phyloP scores from a whole-genome alignment of 257 asterid genomes.

The Ligustrum vulgare region DNA sequence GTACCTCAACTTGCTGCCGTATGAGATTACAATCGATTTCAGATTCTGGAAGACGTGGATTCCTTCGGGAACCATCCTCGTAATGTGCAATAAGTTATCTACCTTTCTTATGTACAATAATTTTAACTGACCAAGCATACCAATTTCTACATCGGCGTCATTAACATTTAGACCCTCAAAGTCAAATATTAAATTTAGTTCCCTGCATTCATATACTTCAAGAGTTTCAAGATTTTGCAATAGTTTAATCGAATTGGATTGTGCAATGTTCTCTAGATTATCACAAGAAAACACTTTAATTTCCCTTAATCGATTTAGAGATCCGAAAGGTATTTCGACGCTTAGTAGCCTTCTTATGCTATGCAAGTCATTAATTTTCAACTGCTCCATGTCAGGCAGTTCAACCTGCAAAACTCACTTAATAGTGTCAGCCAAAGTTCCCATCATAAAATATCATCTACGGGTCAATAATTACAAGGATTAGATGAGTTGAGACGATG shows the following conservation, averaged over 20 bases:
- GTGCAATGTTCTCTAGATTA: background rate
- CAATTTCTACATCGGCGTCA: background rate
- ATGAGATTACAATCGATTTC: background rate
- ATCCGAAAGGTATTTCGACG: background rate
- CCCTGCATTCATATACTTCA: background rate
- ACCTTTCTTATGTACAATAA: background rate
- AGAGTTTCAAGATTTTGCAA: conserved; percentile 4
- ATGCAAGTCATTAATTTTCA: background rate
- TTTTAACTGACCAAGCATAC: conserved; percentile 4
- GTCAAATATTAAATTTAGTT: conserved; percentile 14
- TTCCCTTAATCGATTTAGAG: background rate
- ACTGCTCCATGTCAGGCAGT: background rate
- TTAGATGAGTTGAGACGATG: no score
- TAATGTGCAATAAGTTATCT: background rate
- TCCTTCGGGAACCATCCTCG: conserved; percentile 4
- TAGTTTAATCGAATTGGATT: conserved; percentile 3
- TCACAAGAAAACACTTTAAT: background rate
- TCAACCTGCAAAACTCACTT: background rate
- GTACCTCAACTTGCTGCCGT: background rate
- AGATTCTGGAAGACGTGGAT: background rate
- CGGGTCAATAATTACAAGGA: no score
- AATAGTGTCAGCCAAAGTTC: no score
- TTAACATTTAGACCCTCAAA: conserved; percentile 1
- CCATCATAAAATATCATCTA: no score
- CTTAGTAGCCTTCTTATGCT: background rate